Percentiles rank a stretch among this genome's conserved stretches.
Conservation (phyloP, 306 rosid genomes). For the Lupinus albus region DNA sequence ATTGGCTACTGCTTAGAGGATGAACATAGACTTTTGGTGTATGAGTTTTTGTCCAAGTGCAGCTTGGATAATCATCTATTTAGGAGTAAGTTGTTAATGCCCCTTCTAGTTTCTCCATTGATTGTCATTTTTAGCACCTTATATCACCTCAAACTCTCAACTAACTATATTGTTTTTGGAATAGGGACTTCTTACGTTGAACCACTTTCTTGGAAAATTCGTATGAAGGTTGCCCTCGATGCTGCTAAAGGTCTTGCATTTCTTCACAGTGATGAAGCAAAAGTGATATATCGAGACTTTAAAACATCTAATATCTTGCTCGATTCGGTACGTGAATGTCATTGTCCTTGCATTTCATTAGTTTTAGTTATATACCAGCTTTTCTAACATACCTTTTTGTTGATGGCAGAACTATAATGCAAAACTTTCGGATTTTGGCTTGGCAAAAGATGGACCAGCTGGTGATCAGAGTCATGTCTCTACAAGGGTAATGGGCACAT, state of each 20-base stretch:
- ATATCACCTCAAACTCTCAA: slow-evolving; percentile 16
- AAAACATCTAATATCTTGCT: slow-evolving; percentile 83
- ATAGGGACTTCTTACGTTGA: slow-evolving; percentile 85
- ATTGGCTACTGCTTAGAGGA: slow-evolving; percentile 97
- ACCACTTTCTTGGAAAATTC: slow-evolving; percentile 85
- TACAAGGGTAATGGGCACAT: slow-evolving; percentile 97
- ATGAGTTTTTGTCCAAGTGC: slow-evolving; percentile 82
- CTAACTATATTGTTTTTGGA: slow-evolving; percentile 31
- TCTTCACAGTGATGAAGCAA: slow-evolving; percentile 92
- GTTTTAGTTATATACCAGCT: slow-evolving; percentile 35
- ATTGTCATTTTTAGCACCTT: slow-evolving; percentile 13
- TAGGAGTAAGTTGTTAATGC: slow-evolving; percentile 70
- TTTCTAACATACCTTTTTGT: slow-evolving; percentile 34
- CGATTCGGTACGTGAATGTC: slow-evolving; percentile 60
- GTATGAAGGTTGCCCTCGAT: slow-evolving; percentile 83
- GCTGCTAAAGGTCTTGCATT: slow-evolving; percentile 95
- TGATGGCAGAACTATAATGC: slow-evolving; percentile 68
- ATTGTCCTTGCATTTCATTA: slow-evolving; percentile 21
- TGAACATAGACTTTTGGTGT: slow-evolving; percentile 90
- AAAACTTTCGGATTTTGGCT: slow-evolving; percentile 92
- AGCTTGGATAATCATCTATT: slow-evolving; percentile 95
- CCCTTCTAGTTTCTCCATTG: slow-evolving; percentile 26
- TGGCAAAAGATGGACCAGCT: slow-evolving; percentile 95
- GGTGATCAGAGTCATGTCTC: slow-evolving; percentile 90
- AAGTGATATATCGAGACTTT: slow-evolving; percentile 91